Base-by-base conservation (phyloP, 1,284 basidiomycete genomes). In the Ustilago shanxiensis region DNA sequence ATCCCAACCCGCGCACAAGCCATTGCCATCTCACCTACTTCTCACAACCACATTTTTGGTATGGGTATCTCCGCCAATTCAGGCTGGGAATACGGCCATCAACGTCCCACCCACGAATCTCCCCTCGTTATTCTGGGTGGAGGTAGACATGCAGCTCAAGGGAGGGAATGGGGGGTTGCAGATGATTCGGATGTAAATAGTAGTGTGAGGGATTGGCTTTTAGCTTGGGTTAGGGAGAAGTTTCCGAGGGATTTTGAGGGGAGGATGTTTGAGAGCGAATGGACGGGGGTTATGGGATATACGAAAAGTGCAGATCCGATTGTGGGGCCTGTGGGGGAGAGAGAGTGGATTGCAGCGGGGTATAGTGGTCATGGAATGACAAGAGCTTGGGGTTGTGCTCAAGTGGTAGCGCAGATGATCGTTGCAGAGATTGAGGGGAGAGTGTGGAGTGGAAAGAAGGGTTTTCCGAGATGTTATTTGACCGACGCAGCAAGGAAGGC, bases 251-350 rank as follows among this genome's bases (percentile, higher is more conserved):
- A 87, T 73, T 91, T 88, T 63, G 88, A 89, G 13, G 24, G 10
- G 54, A 77, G 79, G 0, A 75, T 77, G 26, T 91, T 90, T 18
- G 89, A 89, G 61, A 87, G 87, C 3, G 80, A 88, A 1, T 92
- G 92, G 93, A 92, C 91, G 2, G 93, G 93, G 0, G 92, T 95
- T 54, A 93, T 93, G 92, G 93, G 90, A 0, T 93, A 88, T 80
- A 93, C 93, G 0, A 87, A 87, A 59, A 87, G 87, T 8, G 88
- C 88, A 0, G 90, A 91, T 82, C 93, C 93, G 0, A 89, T 93
- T 69, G 93, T 94, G 2, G 77, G 79, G 1, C 73, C 75, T 0
- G 44, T 79, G 16, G 49, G 35, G 13, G 13, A 8, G 13, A 60
- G 8, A 0, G 92, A 94, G 74, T 94, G 90, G 76, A 89, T 94